Base-by-base conservation (phyloP, 2,329 filamentous ascomycete genomes). In the Sphaerulina musiva region DNA sequence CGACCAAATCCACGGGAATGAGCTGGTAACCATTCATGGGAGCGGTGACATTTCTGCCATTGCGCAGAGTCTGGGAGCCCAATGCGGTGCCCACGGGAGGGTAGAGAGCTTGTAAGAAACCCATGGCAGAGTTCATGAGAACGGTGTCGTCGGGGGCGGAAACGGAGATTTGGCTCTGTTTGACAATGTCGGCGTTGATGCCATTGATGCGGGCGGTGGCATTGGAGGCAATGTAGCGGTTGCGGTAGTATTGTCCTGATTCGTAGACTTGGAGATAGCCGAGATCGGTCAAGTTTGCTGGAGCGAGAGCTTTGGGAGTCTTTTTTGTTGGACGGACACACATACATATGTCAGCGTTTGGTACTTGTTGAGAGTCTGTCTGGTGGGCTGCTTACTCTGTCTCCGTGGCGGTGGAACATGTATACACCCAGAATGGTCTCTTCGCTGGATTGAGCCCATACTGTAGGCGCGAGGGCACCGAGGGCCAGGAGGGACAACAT, bases 351-450 rank as follows among this genome's bases (percentile, higher is more conserved):
- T 36, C 12, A 36, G 34, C 12, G 14, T 17, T 17, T 17, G 14
- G 14, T 17, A 17, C 14, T 17, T 17, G 14, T 17, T 17, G 14
- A 17, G 14, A 17, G 14, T 1, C 14, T 17, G 14, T 17, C 14
- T 17, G 14, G 14, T 17, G 14, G 14, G 14, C 14, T 17, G 14
- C 14, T 17, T 9, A 48, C 46, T 53, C 91, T 83, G 71, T 96
- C 91, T 54, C 91, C 91, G 74, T 96, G 91, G 44, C 91, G 86
- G 63, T 89, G 83, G 59, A 95, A 95, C 72, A 95, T 83, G 71
- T 91, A 93, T 44, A 85, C 83, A 49, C 89, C 90, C 12, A 95
- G 78, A 29, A 93, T 77, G 0, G 84, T 87, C 74, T 95, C 87
- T 53, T 63, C 62, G 51, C 54, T 64, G 9, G 48, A 51, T 48